Evolutionary conservation across 2,329 filamentous ascomycete species (phyloP).

Genomic region (Colletotrichum lentis): DNA sequence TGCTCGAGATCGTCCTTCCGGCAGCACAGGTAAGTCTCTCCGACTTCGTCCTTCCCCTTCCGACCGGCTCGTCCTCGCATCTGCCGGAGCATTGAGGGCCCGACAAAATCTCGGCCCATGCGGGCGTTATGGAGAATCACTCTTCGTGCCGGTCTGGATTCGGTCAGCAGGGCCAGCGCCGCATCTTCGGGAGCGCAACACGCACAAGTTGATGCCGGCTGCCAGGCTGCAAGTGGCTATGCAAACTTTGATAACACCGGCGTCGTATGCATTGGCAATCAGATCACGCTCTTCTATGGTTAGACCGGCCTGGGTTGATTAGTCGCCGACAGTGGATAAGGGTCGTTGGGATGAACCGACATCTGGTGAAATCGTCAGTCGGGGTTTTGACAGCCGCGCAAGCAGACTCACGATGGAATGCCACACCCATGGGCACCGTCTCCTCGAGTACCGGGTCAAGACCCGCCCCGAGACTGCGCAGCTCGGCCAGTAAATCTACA

Average conservation of each 20-base stretch:
- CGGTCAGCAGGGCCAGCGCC: conserved; percentile 29
- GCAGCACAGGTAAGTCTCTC: conserved; percentile 81
- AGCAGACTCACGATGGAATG: conserved; percentile 71
- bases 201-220: conserved; percentile 78
- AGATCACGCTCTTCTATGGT: conserved; percentile 79
- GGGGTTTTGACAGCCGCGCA: no score
- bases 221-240: conserved; percentile 82
- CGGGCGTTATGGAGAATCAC: conserved; percentile 79
- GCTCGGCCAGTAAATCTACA: conserved; percentile 69
- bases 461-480: conserved; percentile 71
- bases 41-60: conserved; percentile 79
- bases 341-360: conserved; percentile 42
- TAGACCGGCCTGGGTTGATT: conserved; percentile 64
- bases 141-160: conserved; percentile 65
- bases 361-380: conserved; percentile 44
- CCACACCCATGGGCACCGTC: conserved; percentile 72
- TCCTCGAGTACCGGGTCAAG: conserved; percentile 71
- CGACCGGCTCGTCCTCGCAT: conserved; percentile 82
- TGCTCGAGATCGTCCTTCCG: conserved; percentile 72
- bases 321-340: conserved; percentile 30
- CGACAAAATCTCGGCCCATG: conserved; percentile 80
- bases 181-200: background rate
- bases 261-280: conserved; percentile 74
- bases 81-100: conserved; percentile 80
- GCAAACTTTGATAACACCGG: conserved; percentile 72